phyloP scores from a whole-genome alignment of 441 rosid genomes.

The Lepidium campestre region DNA sequence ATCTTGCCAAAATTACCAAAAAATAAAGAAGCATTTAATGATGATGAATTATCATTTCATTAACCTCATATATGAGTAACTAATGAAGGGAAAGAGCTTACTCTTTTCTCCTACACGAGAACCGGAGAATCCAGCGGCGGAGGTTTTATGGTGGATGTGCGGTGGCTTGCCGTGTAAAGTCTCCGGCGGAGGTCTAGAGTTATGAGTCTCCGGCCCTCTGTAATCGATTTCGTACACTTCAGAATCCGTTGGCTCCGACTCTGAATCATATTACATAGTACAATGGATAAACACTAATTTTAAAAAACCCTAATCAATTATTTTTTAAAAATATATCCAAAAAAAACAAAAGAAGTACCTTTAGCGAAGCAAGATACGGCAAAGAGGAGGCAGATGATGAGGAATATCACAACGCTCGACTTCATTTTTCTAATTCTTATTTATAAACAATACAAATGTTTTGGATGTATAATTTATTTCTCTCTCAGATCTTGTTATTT shows the following conservation, averaged over 20 bases:
- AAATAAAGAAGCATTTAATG: not conserved
- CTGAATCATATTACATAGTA: not conserved
- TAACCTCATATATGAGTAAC: not conserved
- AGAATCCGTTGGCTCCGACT: constrained; percentile 13
- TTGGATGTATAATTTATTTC: not conserved
- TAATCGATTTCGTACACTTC: constrained; percentile 32
- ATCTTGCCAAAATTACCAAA: not conserved
- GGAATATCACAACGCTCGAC: constrained; percentile 5
- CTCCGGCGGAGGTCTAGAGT: constrained; percentile 30
- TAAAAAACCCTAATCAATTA: not conserved
- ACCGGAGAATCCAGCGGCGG: constrained; percentile 14
- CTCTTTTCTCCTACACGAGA: constrained; percentile 23
- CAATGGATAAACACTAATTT: not conserved
- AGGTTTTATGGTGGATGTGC: constrained; percentile 28
- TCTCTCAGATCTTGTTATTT: constrained; percentile 1
- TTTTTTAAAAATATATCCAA: not conserved
- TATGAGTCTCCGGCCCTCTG: constrained; percentile 35
- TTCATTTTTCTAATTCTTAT: constrained; percentile 17
- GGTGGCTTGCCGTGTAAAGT: constrained; percentile 27
- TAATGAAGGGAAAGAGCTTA: not conserved
- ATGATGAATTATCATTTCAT: not conserved
- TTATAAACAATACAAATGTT: not conserved
- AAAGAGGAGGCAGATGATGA: constrained; percentile 15
- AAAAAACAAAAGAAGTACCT: constrained; percentile 3
- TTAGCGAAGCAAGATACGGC: constrained; percentile 10